phyloP scores from a whole-genome alignment of 495 filamentous ascomycete species.

The Aspergillus coremiiformis region DNA sequence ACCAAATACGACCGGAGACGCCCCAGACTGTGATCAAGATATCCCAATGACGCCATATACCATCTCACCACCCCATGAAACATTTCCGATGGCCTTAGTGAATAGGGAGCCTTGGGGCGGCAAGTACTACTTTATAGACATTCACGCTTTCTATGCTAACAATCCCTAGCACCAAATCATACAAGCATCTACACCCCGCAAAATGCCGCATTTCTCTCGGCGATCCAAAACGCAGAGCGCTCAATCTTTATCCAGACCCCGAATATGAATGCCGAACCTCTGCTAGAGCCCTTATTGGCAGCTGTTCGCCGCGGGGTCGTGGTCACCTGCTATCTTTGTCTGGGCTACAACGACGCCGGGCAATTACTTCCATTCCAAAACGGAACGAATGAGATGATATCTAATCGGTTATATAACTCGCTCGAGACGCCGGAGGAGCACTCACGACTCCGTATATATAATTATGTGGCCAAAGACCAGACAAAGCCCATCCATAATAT shows the following conservation, averaged over 20 bases:
- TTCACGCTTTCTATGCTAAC: neutral
- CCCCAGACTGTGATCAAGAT: slow-evolving; percentile 42
- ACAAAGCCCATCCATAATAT: slow-evolving; percentile 52
- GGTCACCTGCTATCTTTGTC: slow-evolving; percentile 61
- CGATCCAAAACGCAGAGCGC: slow-evolving; percentile 52
- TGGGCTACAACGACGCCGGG: slow-evolving; percentile 73
- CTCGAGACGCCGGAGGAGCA: slow-evolving; percentile 40
- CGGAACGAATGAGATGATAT: slow-evolving; percentile 66
- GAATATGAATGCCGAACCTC: slow-evolving; percentile 63
- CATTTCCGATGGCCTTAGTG: slow-evolving; percentile 65
- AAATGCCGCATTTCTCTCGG: slow-evolving; percentile 63
- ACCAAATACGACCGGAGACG: slow-evolving; percentile 41
- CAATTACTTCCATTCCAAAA: slow-evolving; percentile 68
- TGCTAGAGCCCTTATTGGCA: slow-evolving; percentile 52
- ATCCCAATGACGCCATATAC: slow-evolving; percentile 59
- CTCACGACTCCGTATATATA: slow-evolving; percentile 47
- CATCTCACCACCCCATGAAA: slow-evolving; percentile 41
- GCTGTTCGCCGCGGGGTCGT: slow-evolving; percentile 59
- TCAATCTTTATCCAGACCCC: slow-evolving; percentile 69
- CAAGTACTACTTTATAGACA: slow-evolving; percentile 11
- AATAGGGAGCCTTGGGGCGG: slow-evolving; percentile 58
- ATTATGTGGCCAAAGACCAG: slow-evolving; percentile 70
- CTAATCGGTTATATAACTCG: slow-evolving; percentile 47
- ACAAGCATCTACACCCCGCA: slow-evolving; percentile 56
- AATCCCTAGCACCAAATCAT: slow-evolving; percentile 44